Evolutionary conservation across 768 basidiomycete species (phyloP).

Genomic region (Lactarius tabidus): DNA sequence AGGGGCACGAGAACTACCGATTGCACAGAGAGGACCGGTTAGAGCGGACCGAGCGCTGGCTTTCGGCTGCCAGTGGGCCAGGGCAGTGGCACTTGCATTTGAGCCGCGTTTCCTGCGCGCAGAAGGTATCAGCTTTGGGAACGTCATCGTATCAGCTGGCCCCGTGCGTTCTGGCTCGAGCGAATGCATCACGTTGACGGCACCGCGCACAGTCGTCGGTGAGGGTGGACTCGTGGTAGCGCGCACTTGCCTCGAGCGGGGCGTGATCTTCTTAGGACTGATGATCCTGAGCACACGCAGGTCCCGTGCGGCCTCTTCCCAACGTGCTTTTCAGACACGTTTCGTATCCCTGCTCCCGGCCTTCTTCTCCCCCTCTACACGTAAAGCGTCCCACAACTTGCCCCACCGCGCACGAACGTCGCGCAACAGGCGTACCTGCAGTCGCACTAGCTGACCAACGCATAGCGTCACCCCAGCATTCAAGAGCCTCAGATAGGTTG

Average conservation of each 20-base stretch:
- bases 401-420: slow-evolving; percentile 64
- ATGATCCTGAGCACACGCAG: slow-evolving; percentile 39
- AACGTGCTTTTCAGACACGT: slow-evolving; percentile 65
- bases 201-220: slow-evolving; percentile 8
- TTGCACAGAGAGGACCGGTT: no score
- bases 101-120: slow-evolving; percentile 23
- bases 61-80: slow-evolving; percentile 39
- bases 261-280: slow-evolving; percentile 34
- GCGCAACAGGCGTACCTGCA: slow-evolving; percentile 58
- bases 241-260: slow-evolving; percentile 12
- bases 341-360: slow-evolving; percentile 65
- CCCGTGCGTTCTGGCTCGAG: slow-evolving; percentile 27
- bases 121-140: slow-evolving; percentile 10
- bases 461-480: slow-evolving; percentile 55
- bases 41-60: slow-evolving; percentile 38
- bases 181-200: slow-evolving; percentile 11
- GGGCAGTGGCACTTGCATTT: slow-evolving; percentile 18
- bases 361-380: slow-evolving; percentile 41
- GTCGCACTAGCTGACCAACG: slow-evolving; percentile 48
- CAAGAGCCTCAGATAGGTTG: slow-evolving; percentile 55
- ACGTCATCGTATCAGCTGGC: background rate
- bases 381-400: slow-evolving; percentile 70
- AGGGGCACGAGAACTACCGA: slow-evolving; percentile 30
- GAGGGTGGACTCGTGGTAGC: background rate
- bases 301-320: slow-evolving; percentile 58